Base-by-base conservation (phyloP, 768 basidiomycete species). In the Macrolepiota fuliginosa region DNA sequence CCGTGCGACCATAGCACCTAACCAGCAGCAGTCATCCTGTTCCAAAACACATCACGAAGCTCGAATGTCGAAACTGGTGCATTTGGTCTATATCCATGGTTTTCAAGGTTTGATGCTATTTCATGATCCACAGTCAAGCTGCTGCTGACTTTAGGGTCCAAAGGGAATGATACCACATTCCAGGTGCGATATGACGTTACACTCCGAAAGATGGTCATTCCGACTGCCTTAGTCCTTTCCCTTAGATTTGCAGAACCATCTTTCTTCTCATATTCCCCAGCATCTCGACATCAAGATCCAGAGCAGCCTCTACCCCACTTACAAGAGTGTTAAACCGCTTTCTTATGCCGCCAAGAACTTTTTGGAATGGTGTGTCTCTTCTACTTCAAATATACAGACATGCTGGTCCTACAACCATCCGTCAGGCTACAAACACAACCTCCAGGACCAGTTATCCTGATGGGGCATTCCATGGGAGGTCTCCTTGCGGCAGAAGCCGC, bases 391-490 rank as follows among this genome's bases (percentile, higher is more conserved):
- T 61, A 47, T 49, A 37, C 45, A 15, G 29, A 32, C n/a, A 13
- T 50, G 50, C 5, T 13, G 24, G 47, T 3, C 12, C 29, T 27
- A 49, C 25, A 49, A 17, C 24, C 12, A 25, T 39, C 58, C 52
- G 7, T 46, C 64, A 85, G 84, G 85, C 76, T 86, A 7, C 68
- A 74, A 17, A 84, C 81, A 5, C 83, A 84, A 66, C 82, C 82
- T 19, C 75, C 78, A 3, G 85, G 84, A 1, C 82, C 80, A 35
- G 81, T 85, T 11, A 83, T 86, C 52, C 72, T 86, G 1, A 36
- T 83, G 2, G 83, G 78, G 1, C 85, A 86, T 67, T 86, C 85
- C 4, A 85, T 86, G 85, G 85, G 85, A 19, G 85, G 85, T 2
- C 74, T 86, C 4, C 74, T 86, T 1, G 83, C 81, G 4, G 84